Conservation (phyloP, 805 yeast species). For the Teunomyces tritomae region DNA sequence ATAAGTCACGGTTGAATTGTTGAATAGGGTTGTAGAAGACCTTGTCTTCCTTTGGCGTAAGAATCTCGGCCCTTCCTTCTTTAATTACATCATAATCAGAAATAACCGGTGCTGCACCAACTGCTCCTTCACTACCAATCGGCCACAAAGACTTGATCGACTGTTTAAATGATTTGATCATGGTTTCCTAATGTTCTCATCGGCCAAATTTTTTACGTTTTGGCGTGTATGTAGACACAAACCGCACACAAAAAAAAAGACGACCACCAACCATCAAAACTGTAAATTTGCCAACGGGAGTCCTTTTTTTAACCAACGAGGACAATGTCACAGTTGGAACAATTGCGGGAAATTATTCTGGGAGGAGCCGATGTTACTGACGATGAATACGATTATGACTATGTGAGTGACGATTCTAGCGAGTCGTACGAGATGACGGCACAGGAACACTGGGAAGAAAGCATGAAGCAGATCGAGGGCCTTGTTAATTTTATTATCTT, state of each 20-base stretch:
- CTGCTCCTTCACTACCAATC: conserved; percentile 2
- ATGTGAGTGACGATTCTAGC: conserved; percentile 8
- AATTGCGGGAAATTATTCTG: conserved; percentile 5
- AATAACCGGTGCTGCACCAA: conserved; percentile 2
- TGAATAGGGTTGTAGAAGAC: conserved; percentile 97
- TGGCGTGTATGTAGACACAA: background rate
- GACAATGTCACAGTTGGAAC: conserved; percentile 8
- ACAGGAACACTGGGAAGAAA: conserved; percentile 74
- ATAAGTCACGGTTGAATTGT: conserved; percentile 91
- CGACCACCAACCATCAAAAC: background rate
- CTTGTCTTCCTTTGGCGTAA: conserved; percentile 75
- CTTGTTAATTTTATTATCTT: conserved; percentile 57
- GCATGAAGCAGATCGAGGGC: conserved; percentile 56
- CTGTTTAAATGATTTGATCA: conserved; percentile 5
- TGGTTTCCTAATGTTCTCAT: background rate
- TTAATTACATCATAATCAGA: conserved; percentile 31
- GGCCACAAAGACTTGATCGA: conserved; percentile 1
- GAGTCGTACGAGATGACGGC: conserved; percentile 40
- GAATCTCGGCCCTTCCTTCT: conserved; percentile 84
- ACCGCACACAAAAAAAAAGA: background rate
- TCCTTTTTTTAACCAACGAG: background rate
- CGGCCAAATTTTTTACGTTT: background rate
- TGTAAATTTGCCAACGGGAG: background rate
- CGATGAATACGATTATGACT: conserved; percentile 8
- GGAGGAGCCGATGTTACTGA: conserved; percentile 1